Evolutionary conservation across 768 basidiomycete species (phyloP).

Genomic region (Pleurotus djamor): DNA sequence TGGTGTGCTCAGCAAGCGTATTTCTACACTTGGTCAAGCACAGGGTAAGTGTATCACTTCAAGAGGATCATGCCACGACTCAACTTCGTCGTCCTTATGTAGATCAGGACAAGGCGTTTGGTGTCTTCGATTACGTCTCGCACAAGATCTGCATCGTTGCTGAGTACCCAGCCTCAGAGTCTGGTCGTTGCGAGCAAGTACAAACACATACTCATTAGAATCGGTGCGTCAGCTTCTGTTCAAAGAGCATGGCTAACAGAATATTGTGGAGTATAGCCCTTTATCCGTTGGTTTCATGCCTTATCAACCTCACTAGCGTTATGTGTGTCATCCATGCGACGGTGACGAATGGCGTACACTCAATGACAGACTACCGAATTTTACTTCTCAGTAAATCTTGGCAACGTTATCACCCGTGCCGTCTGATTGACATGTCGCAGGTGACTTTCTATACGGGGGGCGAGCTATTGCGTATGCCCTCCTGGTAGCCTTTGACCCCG

Average conservation of each 20-base stretch:
- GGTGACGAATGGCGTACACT: background rate
- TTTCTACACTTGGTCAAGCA: background rate
- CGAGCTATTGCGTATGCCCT: background rate
- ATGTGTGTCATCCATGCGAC: background rate
- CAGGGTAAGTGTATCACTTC: background rate
- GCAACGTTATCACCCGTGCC: background rate
- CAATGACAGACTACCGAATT: background rate
- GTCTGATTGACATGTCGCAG: background rate
- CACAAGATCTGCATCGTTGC: background rate
- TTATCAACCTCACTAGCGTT: background rate
- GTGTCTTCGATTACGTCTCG: background rate
- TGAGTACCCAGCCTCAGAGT: background rate
- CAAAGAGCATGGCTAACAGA: background rate
- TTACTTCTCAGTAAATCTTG: background rate
- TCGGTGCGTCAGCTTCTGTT: background rate
- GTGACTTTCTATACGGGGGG: constrained; percentile 1
- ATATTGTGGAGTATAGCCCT: background rate
- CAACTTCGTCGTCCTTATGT: too few relatives aligned
- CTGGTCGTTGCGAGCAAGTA: background rate
- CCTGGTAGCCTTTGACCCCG: background rate
- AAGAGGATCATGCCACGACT: too few relatives aligned
- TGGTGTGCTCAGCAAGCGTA: background rate
- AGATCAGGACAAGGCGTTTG: background rate
- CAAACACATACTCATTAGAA: background rate
- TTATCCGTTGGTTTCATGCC: background rate